Evolutionary conservation across 1,284 basidiomycete species (phyloP), one percentile per base, ranked within the genome.

Genomic region (Pyrrhoderma noxium): DNA sequence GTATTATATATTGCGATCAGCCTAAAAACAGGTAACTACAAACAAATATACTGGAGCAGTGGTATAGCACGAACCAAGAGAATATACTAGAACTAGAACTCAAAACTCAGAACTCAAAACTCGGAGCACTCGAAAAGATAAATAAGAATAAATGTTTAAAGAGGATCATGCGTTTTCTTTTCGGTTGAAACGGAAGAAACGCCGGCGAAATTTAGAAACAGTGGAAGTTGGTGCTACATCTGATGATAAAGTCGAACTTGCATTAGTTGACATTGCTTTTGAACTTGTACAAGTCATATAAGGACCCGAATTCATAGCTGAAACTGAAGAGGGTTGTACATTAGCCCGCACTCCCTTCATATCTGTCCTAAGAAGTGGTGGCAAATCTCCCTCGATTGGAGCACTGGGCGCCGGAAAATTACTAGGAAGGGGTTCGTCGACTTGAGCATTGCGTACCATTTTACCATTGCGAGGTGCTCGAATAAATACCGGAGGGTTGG

Each of bases 171-270:
- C 36, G 16, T 42, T 42, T n/a, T 11, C 16, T 9, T 41, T 31
- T 4, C 47, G 47, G 23, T 41, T 23, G 50, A 52, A 52, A 14
- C 50, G 50, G 50, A 52, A 52, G 50, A 52, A 46, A 21, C 44
- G 44, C 22, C 25, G 47, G 25, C 39, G 40, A 9, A 8, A 25
- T 16, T 14, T 21, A 14, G 38, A n/a, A 18, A n/a, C 16, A 23
- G 14, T 25, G 9, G 35, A 14, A 22, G 44, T 38, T 16, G 44
- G 13, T 13, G 31, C 42, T 14, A 16, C 21, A 27, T 31, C 11
- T 22, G 49, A 45, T 2, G 48, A 31, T 5, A n/a, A 21, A 18
- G 47, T 43, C 43, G 43, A 23, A 22, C 25, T 18, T 34, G n/a
- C 40, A 11, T 25, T 9, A 21, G 40, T 16, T n/a, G 42, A 13